Base-by-base conservation (phyloP, 768 basidiomycete genomes). In the Pilatotrama ljubarskyi region DNA sequence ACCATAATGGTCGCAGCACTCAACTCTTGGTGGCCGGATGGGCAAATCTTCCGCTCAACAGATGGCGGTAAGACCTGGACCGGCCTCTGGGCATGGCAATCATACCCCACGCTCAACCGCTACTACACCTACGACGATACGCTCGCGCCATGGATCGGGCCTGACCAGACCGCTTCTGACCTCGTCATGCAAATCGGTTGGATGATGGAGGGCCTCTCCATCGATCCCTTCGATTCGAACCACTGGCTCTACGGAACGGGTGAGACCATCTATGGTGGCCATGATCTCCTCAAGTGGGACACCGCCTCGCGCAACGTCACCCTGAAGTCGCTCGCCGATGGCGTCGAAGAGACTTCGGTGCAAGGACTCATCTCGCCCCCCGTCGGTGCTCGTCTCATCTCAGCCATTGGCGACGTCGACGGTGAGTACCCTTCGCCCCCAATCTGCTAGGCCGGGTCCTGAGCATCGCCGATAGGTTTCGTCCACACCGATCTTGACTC, bases 231-330 rank as follows among this genome's bases (percentile, higher is more conserved):
- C 65, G 82, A 88, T 68, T 84, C 83, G 1, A 81, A 87, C 66
- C 85, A 87, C 68, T 86, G 84, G 82, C 72, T 88, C 18, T 87
- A 87, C 68, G 85, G 87, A n/a, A 88, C 87, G 15, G 86, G 87
- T 25, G 79, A 75, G 14, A 87, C 86, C 3, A 77, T 88, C 38
- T 82, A 84, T 43, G 86, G 86, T 9, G 82, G 84, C 5, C 80
- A 77, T 51, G 82, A 86, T 61, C 71, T 85, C 36, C 74, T 68
- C 17, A 66, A 83, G 75, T 88, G 86, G 86, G 86, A 87, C 66
- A 77, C 79, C 2, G 22, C 50, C 0, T 66, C 64, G 3, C 85
- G 80, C 68, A 86, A 84, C 56, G 77, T 88, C 24, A 82, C 84
- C 0, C 72, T 88, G 54, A 76, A 82, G 49, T 82, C 83, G 0